Base-by-base conservation (phyloP, 305 asterid species). In the Solanum hybrid region DNA sequence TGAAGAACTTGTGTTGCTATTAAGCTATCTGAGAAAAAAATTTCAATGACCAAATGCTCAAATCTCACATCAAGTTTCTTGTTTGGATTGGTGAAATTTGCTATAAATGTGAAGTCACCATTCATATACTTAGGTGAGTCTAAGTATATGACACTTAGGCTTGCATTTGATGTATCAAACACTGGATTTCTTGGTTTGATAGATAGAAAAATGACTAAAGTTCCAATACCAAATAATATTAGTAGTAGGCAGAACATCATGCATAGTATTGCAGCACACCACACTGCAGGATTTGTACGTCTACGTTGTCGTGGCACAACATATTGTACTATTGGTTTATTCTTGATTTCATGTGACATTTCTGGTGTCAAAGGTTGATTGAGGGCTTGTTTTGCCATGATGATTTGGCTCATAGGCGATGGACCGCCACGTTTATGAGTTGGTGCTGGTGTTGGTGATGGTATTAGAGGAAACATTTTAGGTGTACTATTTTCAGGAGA, bases 51-150 rank as follows among this genome's bases (percentile, higher is more conserved):
- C 79, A 95, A 80, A 91, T 92, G 91, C 93, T 97, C 98, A 13
- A 91, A 96, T 36, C 92, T 93, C 17, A 96, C 96, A 46, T 92
- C 90, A 89, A 97, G 88, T 86, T 94, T 97, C 93, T 91, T 91
- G 86, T 96, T 97, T 5, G 98, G 99, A 90, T 97, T 97, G 6
- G 99, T 92, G 81, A 97, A 92, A 82, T 97, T 97, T 6, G 97
- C 98, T 16, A 94, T 91, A 34, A 97, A 93, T 38, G 94, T 92
- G 38, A 94, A 88, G 10, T 97, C 98, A 4, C 94, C 94, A 26
- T 94, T 94, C 60, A 96, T 89, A 69, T 90, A 93, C 90, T 92
- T 90, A 0, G 96, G 96, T 3, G 95, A 92, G 60, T 93, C 91
- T 38, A 95, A 86, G 90, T 93, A 95, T 92, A 93, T 86, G 34